Conservation (phyloP, 2,329 filamentous ascomycete genomes). For the Epichloe brachyelytri region DNA sequence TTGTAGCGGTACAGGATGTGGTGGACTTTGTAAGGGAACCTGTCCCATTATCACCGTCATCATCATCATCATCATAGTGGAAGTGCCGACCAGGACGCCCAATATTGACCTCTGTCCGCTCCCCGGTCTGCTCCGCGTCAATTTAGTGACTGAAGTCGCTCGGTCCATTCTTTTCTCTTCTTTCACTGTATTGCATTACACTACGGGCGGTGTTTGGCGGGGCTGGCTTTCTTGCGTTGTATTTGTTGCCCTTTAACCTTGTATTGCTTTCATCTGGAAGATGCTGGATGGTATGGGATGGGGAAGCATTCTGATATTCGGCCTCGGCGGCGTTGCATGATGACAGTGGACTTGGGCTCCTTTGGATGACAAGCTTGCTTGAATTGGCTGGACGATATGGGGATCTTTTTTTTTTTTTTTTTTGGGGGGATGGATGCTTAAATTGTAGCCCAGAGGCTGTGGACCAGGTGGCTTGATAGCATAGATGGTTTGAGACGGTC, state of each 20-base stretch:
- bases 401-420: too few relatives aligned
- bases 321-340: not conserved
- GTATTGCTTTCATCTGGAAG: not conserved
- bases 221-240: constrained; percentile 1
- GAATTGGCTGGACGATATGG: not conserved
- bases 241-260: not conserved
- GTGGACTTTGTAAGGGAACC: constrained; percentile 30
- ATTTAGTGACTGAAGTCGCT: not conserved
- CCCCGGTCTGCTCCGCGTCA: not conserved
- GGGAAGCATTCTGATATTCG: not conserved
- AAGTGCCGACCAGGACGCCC: not conserved
- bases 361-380: not conserved
- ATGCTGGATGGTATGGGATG: not conserved
- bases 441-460: not conserved
- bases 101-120: not conserved
- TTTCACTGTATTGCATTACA: constrained; percentile 1
- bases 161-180: not conserved
- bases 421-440: not conserved
- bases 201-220: constrained; percentile 2
- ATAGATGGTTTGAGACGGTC: too few relatives aligned
- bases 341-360: not conserved
- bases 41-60: not conserved
- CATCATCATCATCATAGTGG: not conserved
- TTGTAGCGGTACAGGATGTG: constrained; percentile 51
- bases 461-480: too few relatives aligned